Evolutionary conservation across 2,329 filamentous ascomycete species (phyloP).

Genomic region (Trichoderma afroharzianum): DNA sequence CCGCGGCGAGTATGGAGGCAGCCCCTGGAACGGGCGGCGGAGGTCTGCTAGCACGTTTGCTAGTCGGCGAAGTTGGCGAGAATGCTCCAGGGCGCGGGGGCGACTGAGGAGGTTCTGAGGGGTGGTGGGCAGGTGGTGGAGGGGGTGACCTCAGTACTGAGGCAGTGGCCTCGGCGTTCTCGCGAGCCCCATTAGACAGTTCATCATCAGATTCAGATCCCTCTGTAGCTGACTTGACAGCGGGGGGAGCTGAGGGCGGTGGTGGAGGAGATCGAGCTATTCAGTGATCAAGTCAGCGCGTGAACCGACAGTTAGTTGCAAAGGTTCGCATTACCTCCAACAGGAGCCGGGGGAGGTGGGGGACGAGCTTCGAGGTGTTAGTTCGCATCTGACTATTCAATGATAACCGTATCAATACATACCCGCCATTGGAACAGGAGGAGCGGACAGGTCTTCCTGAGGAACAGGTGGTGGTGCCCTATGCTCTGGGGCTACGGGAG

Average conservation of each 20-base stretch:
- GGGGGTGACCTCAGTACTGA: slow-evolving; percentile 36
- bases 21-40: slow-evolving; percentile 60
- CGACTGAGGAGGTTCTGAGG: slow-evolving; percentile 27
- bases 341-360: slow-evolving; percentile 12
- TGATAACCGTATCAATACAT: slow-evolving; percentile 34
- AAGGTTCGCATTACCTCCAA: slow-evolving; percentile 2
- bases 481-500: slow-evolving; percentile 32
- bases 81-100: slow-evolving; percentile 38
- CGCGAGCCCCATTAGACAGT: slow-evolving; percentile 54
- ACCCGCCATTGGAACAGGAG: slow-evolving; percentile 60
- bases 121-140: slow-evolving; percentile 29
- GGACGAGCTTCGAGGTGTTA: slow-evolving; percentile 9
- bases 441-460: slow-evolving; percentile 51
- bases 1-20: slow-evolving; percentile 43
- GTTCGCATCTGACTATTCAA: neutral
- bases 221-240: slow-evolving; percentile 62
- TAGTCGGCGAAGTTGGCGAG: slow-evolving; percentile 46
- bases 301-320: neutral
- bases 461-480: slow-evolving; percentile 43
- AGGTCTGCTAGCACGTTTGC: slow-evolving; percentile 53
- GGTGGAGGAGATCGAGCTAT: slow-evolving; percentile 59
- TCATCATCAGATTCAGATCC: slow-evolving; percentile 91
- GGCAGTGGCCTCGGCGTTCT: slow-evolving; percentile 31
- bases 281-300: slow-evolving; percentile 24
- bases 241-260: slow-evolving; percentile 49